Percentiles rank a stretch among this genome's conserved stretches.
phyloP scores from a whole-genome alignment of 2,329 filamentous ascomycete genomes.

The Paraphaeosphaeria minitans region DNA sequence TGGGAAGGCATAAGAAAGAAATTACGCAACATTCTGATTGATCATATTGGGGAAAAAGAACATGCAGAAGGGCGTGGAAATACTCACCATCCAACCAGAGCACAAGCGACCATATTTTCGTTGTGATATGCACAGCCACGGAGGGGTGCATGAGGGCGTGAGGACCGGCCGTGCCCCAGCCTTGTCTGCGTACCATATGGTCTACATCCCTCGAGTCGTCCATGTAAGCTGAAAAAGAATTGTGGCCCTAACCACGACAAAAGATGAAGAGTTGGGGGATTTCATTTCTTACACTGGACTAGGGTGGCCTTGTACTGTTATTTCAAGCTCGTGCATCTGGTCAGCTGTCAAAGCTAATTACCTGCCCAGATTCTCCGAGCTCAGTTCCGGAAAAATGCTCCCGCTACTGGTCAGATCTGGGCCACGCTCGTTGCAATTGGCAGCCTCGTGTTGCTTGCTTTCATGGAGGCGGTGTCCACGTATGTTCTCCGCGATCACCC shows the following conservation, averaged over 20 bases:
- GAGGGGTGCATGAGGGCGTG: slow-evolving; percentile 2
- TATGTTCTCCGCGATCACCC: background rate
- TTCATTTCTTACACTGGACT: background rate
- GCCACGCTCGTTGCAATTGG: slow-evolving; percentile 3
- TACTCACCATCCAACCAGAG: no score
- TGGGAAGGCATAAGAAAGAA: background rate
- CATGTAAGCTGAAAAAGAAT: background rate
- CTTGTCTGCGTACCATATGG: slow-evolving; percentile 2
- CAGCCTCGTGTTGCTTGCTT: slow-evolving; percentile 5
- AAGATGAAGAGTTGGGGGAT: background rate
- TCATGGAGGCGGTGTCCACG: background rate
- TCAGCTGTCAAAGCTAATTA: background rate
- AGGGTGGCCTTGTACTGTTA: background rate
- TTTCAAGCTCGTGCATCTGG: background rate
- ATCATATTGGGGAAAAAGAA: background rate
- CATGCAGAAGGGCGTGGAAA: background rate
- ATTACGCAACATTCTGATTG: background rate
- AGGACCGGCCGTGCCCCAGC: background rate
- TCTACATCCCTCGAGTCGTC: background rate
- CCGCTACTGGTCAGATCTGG: no score
- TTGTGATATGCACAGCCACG: slow-evolving; percentile 7
- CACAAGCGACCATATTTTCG: background rate
- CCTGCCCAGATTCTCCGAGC: no score
- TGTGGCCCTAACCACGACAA: background rate
- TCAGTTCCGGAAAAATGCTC: no score